Percentiles rank a stretch among this genome's conserved stretches.
These are phyloP conservation scores for Fraxinus latifolia DNA, from an alignment of 305 asterid genomes.

Conservation along the genomic window DNA sequence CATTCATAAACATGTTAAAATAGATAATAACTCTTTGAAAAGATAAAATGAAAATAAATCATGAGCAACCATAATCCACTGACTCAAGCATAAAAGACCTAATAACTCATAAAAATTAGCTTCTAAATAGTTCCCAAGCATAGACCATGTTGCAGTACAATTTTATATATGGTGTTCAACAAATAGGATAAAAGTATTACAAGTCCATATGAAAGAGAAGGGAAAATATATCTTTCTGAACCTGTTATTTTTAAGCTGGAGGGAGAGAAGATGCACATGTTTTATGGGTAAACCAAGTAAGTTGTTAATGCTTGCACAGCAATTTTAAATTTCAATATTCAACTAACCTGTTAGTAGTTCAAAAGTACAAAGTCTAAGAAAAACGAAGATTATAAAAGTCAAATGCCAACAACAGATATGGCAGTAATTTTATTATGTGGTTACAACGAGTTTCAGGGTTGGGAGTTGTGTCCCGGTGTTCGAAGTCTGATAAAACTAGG, in stretches of 20 bases:
- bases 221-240: background rate
- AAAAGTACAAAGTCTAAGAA: background rate
- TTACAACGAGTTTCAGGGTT: background rate
- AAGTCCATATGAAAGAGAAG: background rate
- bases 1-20: background rate
- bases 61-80: background rate
- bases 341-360: background rate
- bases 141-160: background rate
- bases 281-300: background rate
- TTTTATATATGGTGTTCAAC: background rate
- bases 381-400: background rate
- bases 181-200: slow-evolving; percentile 4
- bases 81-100: background rate
- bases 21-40: background rate
- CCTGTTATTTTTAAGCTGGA: background rate
- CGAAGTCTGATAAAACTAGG: background rate
- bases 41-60: background rate
- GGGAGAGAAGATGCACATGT: background rate
- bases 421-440: background rate
- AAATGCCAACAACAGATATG: background rate
- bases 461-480: background rate
- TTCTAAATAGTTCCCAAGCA: background rate
- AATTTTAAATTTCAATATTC: background rate
- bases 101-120: slow-evolving; percentile 9
- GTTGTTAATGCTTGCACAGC: background rate